Percentiles rank a stretch among this genome's conserved stretches.
These are phyloP conservation scores for Suillus tomentosus DNA, from an alignment of 768 basidiomycete species.

Conservation along the genomic window DNA sequence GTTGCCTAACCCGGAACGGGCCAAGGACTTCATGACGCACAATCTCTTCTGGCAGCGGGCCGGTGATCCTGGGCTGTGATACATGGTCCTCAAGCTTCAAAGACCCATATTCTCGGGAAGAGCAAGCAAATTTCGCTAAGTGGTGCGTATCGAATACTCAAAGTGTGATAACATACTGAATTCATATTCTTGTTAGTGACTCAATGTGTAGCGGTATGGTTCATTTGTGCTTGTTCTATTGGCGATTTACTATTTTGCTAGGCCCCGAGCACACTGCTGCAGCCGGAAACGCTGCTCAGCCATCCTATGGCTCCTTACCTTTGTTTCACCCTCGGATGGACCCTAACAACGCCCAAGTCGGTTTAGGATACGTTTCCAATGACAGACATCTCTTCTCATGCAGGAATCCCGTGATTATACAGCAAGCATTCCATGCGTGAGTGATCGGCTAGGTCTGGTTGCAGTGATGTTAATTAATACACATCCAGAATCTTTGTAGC, in stretches of 20 bases:
- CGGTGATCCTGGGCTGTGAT: conserved; percentile 39
- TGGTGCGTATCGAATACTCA: conserved; percentile 17
- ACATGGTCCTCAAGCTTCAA: conserved; percentile 48
- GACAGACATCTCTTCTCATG: conserved; percentile 61
- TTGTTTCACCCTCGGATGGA: conserved; percentile 49
- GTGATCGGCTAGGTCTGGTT: no score
- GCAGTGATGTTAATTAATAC: no score
- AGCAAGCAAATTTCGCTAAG: no score
- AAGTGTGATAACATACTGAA: background rate
- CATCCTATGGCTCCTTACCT: conserved; percentile 56
- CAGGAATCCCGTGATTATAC: conserved; percentile 52
- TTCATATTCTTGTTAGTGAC: conserved; percentile 37
- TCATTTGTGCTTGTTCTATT: background rate
- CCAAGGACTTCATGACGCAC: conserved; percentile 60
- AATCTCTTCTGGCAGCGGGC: conserved; percentile 57
- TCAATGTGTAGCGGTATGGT: conserved; percentile 49
- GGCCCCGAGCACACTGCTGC: conserved; percentile 52
- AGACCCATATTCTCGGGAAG: conserved; percentile 64
- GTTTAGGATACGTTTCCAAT: conserved; percentile 49
- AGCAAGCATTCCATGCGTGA: conserved; percentile 58
- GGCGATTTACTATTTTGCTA: conserved; percentile 20
- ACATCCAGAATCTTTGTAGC: no score
- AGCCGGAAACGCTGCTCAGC: conserved; percentile 40
- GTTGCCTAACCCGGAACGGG: conserved; percentile 44
- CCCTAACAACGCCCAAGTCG: conserved; percentile 28